A percentile compares a stretch with the other conserved stretches of the same genome.
Conservation (phyloP, 805 yeast species). For the Kodamaea restingae region DNA sequence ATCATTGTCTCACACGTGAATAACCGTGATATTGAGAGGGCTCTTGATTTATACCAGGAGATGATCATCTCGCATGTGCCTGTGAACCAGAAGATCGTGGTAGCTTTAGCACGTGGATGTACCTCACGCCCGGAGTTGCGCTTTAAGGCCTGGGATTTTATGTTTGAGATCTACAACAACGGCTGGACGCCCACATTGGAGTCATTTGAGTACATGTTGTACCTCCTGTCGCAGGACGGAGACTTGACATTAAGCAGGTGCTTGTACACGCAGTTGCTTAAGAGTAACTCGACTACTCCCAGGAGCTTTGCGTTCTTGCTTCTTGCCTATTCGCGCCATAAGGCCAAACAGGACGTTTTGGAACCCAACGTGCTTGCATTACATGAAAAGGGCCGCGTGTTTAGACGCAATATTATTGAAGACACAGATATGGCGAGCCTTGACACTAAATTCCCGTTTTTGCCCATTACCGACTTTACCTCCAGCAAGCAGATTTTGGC, state of each 20-base stretch:
- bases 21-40: conserved; percentile 64
- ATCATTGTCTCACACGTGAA: conserved; percentile 65
- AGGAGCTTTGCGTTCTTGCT: conserved; percentile 44
- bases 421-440: conserved; percentile 32
- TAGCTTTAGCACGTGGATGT: conserved; percentile 67
- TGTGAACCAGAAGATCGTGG: conserved; percentile 36
- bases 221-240: conserved; percentile 75
- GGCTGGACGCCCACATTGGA: conserved; percentile 41
- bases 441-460: conserved; percentile 54
- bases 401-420: conserved; percentile 45
- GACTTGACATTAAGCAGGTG: conserved; percentile 73
- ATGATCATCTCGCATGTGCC: conserved; percentile 38
- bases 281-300: conserved; percentile 31
- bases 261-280: conserved; percentile 46
- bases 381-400: conserved; percentile 43
- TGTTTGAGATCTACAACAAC: conserved; percentile 56
- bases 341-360: conserved; percentile 14
- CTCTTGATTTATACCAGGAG: conserved; percentile 72
- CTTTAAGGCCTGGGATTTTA: conserved; percentile 71
- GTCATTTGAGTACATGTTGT: conserved; percentile 65
- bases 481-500: conserved; percentile 46
- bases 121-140: conserved; percentile 46
- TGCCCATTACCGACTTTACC: conserved; percentile 51
- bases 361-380: conserved; percentile 25
- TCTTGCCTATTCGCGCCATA: conserved; percentile 45